Evolutionary conservation across 768 basidiomycete species (phyloP), one percentile per base, ranked within the genome.

Genomic region (Tulasnella sp.): DNA sequence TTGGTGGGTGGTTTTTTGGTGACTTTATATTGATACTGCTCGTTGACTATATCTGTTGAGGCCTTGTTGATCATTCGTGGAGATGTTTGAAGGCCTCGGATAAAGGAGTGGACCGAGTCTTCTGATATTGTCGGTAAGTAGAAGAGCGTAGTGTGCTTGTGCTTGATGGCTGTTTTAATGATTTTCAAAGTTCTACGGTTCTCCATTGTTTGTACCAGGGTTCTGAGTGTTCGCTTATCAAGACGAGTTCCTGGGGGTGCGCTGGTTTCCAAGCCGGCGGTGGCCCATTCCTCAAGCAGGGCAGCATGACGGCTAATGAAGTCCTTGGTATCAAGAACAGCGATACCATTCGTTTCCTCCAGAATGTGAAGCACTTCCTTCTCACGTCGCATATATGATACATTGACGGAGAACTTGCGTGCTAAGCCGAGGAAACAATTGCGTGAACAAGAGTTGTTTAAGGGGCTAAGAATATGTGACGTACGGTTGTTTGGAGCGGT

Each of bases 331-430:
- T 81, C 78, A 11, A 78, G 73, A 15, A 38, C 34, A 64, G 46
- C 71, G 43, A 90, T 79, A 0, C 89, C 90, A 5, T 84, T 84
- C 53, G 78, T 70, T 22, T 73, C 75, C 58, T 81, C 76, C n/a
- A 91, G 70, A 21, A 87, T 76, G 29, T 78, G 80, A 56, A 82
- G 67, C 49, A 92, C 68, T 68, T 92, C 90, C 61, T 85, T 87
- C 72, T 92, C 87, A 21, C 90, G 80, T 2, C 87, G 80, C 43
- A 88, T 72, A 59, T 84, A 77, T 15, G 89, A 87, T 24, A 92
- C 79, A 63, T 91, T 92, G 1, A 25, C 27, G 10, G 43, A 49
- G 7, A 59, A 29, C 10, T 43, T 24, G 19, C 60, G 43, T 25
- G 60, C 53, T 57, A 24, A 11, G 27, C 24, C n/a, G 38, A 38